These are phyloP conservation scores for Naganishia sp. DNA, from an alignment of 1,284 basidiomycete species.

Conservation along the genomic window DNA sequence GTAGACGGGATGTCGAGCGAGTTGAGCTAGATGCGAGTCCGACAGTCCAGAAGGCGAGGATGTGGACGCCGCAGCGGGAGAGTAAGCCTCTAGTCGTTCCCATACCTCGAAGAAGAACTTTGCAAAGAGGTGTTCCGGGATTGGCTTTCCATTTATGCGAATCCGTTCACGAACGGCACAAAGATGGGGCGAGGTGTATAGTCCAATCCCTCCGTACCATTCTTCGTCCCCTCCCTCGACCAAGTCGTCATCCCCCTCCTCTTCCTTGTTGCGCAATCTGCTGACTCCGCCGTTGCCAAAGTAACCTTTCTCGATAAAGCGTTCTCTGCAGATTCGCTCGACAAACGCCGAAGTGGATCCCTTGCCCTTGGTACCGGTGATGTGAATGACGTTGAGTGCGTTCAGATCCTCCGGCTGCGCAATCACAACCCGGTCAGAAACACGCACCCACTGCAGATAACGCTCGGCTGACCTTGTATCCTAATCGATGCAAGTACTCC, in stretches of 20 bases:
- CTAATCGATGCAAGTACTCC: constrained; percentile 84
- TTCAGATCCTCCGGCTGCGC: constrained; percentile 80
- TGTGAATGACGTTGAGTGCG: constrained; percentile 86
- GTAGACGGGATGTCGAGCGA: constrained; percentile 75
- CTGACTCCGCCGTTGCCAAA: constrained; percentile 22
- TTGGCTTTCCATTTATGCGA: constrained; percentile 84
- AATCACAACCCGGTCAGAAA: background rate
- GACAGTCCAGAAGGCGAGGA: constrained; percentile 23
- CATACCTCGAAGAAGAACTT: constrained; percentile 96
- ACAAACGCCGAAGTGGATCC: constrained; percentile 94
- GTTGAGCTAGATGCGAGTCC: constrained; percentile 59
- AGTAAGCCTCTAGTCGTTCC: constrained; percentile 77
- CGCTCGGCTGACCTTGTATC: constrained; percentile 68
- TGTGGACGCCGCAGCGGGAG: constrained; percentile 7
- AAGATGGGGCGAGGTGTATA: constrained; percentile 97
- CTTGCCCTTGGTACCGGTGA: constrained; percentile 98
- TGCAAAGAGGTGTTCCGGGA: constrained; percentile 84
- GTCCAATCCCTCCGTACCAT: constrained; percentile 56
- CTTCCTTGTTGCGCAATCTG: constrained; percentile 20
- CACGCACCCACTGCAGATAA: constrained; percentile 1
- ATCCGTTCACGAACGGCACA: constrained; percentile 95
- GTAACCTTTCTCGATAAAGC: constrained; percentile 43
- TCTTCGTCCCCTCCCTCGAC: constrained; percentile 26
- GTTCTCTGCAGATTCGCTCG: constrained; percentile 56
- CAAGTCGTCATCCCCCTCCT: constrained; percentile 25